Percentiles rank a stretch among this genome's conserved stretches.
Conservation (phyloP, 352 stramenopile genomes). For the Pythium dissimile region DNA sequence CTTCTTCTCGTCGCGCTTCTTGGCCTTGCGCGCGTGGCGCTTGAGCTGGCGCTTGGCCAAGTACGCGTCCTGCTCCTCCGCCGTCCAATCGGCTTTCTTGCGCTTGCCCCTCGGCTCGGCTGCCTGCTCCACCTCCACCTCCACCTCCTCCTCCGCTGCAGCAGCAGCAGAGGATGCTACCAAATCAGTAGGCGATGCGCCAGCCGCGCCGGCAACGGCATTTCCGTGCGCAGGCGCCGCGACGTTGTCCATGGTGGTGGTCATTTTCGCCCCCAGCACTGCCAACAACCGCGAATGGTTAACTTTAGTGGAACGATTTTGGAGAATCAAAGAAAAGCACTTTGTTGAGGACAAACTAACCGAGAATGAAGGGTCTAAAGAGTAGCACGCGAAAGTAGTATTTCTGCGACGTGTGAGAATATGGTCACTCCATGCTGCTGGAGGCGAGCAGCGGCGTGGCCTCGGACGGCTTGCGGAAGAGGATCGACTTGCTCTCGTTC, state of each 20-base stretch:
- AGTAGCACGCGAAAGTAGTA: constrained; percentile 7
- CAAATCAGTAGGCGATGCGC: no score
- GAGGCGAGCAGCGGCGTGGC: constrained; percentile 69
- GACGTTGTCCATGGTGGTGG: neutral
- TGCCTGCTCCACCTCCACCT: neutral
- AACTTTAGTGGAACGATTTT: neutral
- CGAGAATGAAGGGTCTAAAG: no score
- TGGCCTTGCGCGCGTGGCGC: constrained; percentile 44
- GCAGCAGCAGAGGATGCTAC: no score
- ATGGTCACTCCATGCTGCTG: constrained; percentile 40
- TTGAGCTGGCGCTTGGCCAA: constrained; percentile 35
- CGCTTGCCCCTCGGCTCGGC: constrained; percentile 7
- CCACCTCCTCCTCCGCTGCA: neutral
- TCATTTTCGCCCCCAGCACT: neutral
- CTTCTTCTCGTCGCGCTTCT: constrained; percentile 39
- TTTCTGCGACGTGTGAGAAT: constrained; percentile 16
- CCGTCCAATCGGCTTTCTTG: constrained; percentile 23
- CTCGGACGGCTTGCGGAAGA: constrained; percentile 81
- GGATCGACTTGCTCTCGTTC: constrained; percentile 68
- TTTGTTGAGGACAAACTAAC: neutral
- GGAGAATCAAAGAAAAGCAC: constrained; percentile 3
- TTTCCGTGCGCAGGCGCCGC: neutral
- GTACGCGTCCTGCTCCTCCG: constrained; percentile 22
- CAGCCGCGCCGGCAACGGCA: neutral
- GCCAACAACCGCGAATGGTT: neutral